phyloP scores from a whole-genome alignment of 2,329 filamentous ascomycete genomes.

The Teratosphaeria nubilosa region DNA sequence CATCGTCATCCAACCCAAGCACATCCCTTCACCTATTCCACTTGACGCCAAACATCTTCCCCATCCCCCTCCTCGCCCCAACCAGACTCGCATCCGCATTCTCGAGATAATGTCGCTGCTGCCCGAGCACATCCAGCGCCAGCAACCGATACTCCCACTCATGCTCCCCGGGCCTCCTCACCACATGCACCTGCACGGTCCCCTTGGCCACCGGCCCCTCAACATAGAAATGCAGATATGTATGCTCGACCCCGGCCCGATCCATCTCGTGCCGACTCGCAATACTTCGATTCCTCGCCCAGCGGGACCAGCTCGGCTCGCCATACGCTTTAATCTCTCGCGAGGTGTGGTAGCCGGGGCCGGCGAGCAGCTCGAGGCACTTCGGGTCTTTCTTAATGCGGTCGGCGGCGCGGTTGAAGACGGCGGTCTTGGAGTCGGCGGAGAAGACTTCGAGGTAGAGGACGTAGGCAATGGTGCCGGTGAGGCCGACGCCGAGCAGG shows the following conservation, averaged over 20 bases:
- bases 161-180: constrained; percentile 51
- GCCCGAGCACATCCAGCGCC: constrained; percentile 66
- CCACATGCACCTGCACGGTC: constrained; percentile 67
- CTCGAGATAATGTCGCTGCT: constrained; percentile 54
- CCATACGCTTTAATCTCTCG: constrained; percentile 68
- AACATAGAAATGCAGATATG: constrained; percentile 79
- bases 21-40: constrained; percentile 33
- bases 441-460: constrained; percentile 77
- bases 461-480: constrained; percentile 66
- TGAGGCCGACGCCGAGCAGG: constrained; percentile 62
- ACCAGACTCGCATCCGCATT: constrained; percentile 45
- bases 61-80: constrained; percentile 16
- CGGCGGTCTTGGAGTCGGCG: constrained; percentile 68
- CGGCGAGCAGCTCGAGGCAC: constrained; percentile 65
- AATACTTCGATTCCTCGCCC: constrained; percentile 56
- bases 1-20: background rate
- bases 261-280: constrained; percentile 52
- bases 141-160: constrained; percentile 73
- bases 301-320: constrained; percentile 70
- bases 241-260: constrained; percentile 63
- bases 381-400: constrained; percentile 62
- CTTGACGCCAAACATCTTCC: constrained; percentile 52
- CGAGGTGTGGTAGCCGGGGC: constrained; percentile 44
- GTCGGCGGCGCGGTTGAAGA: constrained; percentile 80
- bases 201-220: constrained; percentile 68